phyloP scores from a whole-genome alignment of 306 rosid species.

The Prunus salicina region DNA sequence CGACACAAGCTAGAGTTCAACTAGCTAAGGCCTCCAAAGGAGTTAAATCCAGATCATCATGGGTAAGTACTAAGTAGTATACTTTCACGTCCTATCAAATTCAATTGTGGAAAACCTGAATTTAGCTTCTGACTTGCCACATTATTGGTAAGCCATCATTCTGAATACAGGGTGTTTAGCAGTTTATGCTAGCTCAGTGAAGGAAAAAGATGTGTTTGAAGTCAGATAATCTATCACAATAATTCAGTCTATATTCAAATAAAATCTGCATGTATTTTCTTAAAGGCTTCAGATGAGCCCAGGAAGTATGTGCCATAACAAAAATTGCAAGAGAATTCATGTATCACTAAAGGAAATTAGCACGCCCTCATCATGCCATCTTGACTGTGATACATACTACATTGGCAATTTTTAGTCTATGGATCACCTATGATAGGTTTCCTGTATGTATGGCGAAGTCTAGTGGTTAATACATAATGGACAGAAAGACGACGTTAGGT shows the following conservation, averaged over 20 bases:
- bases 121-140: constrained; percentile 14
- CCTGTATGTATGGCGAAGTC: not conserved
- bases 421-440: not conserved
- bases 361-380: not conserved
- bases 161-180: not conserved
- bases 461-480: not conserved
- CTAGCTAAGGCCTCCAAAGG: constrained; percentile 63
- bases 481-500: not conserved
- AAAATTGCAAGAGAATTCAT: not conserved
- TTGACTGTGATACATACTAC: not conserved
- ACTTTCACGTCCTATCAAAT: not conserved
- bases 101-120: constrained; percentile 3
- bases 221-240: not conserved
- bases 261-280: not conserved
- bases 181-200: not conserved
- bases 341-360: not conserved
- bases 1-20: constrained; percentile 53
- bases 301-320: not conserved
- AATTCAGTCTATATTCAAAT: not conserved
- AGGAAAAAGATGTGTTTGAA: not conserved
- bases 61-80: constrained; percentile 42
- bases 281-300: not conserved
- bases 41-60: constrained; percentile 52
- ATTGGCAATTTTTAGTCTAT: not conserved
- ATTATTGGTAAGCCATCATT: constrained; percentile 2